A percentile compares a stretch with the other conserved stretches of the same genome.
Evolutionary conservation across 306 rosid genomes (phyloP).

Genomic region (Quercus cerris): DNA sequence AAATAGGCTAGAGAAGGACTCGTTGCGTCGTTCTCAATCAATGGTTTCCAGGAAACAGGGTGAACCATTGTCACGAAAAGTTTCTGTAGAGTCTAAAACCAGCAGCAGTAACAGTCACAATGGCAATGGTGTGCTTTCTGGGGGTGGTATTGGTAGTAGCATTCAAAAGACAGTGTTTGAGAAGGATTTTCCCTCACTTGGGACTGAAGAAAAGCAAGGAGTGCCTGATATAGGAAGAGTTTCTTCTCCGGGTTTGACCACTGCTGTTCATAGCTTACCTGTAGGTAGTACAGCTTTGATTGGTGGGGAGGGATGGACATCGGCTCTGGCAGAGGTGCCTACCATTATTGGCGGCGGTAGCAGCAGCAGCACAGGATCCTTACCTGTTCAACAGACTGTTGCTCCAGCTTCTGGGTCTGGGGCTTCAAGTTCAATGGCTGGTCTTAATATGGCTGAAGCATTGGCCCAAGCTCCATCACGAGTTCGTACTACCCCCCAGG

Average conservation of each 20-base stretch:
- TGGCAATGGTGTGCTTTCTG: conserved; percentile 63
- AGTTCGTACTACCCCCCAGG: conserved; percentile 75
- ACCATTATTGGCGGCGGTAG: conserved; percentile 64
- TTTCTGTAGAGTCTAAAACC: conserved; percentile 48
- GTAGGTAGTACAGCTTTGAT: conserved; percentile 74
- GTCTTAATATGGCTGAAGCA: conserved; percentile 99
- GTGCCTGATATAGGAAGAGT: conserved; percentile 73
- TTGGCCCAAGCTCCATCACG: conserved; percentile 84
- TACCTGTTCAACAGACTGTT: conserved; percentile 53
- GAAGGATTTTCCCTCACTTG: conserved; percentile 95
- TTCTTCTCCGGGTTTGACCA: conserved; percentile 77
- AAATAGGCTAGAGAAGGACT: conserved; percentile 75
- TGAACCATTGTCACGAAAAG: conserved; percentile 53
- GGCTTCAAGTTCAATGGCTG: conserved; percentile 46
- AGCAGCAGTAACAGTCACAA: conserved; percentile 45
- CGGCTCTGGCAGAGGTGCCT: conserved; percentile 91
- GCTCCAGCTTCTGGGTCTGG: conserved; percentile 44
- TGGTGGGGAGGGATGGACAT: conserved; percentile 96
- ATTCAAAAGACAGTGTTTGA: conserved; percentile 81
- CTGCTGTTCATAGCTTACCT: conserved; percentile 76
- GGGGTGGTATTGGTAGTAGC: conserved; percentile 45
- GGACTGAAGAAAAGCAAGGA: conserved; percentile 81
- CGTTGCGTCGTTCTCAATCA: conserved; percentile 77
- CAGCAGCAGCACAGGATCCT: conserved; percentile 58
- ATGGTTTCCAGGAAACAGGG: conserved; percentile 74